Percentiles rank a stretch among this genome's conserved stretches.
Conservation (phyloP, 495 filamentous ascomycete species). For the Penicillium odoratum region DNA sequence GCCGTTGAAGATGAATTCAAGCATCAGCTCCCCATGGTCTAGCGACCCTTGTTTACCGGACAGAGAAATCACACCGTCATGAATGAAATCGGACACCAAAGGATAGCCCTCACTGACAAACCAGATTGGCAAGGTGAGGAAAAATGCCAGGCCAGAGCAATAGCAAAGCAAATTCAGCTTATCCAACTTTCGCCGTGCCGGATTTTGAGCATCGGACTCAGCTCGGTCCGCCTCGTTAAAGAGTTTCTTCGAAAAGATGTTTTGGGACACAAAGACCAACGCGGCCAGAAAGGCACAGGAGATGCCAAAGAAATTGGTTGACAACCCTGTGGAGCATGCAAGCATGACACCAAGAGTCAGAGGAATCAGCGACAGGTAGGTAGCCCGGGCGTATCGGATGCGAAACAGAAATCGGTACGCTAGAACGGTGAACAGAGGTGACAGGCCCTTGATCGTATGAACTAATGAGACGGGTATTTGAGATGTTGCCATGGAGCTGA, state of each 20-base stretch:
- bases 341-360: constrained; percentile 92
- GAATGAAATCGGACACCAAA: constrained; percentile 51
- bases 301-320: constrained; percentile 84
- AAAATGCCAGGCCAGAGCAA: constrained; percentile 86
- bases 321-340: constrained; percentile 87
- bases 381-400: constrained; percentile 82
- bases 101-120: constrained; percentile 82
- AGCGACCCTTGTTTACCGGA: constrained; percentile 63
- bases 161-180: constrained; percentile 97
- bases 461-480: constrained; percentile 96
- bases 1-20: constrained; percentile 96
- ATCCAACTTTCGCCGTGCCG: constrained; percentile 74
- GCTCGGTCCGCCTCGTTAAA: constrained; percentile 90
- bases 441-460: constrained; percentile 99
- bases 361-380: constrained; percentile 89
- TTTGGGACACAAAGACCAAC: constrained; percentile 95
- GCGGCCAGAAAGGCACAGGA: constrained; percentile 82
- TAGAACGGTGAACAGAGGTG: constrained; percentile 90
- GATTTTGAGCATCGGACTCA: constrained; percentile 64
- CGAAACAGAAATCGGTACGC: constrained; percentile 88
- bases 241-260: constrained; percentile 98
- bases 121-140: constrained; percentile 92
- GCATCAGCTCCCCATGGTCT: constrained; percentile 72
- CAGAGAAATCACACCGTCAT: constrained; percentile 66
- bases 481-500: constrained; percentile 88